phyloP scores from a whole-genome alignment of 306 rosid species.

The Prunus persica region DNA sequence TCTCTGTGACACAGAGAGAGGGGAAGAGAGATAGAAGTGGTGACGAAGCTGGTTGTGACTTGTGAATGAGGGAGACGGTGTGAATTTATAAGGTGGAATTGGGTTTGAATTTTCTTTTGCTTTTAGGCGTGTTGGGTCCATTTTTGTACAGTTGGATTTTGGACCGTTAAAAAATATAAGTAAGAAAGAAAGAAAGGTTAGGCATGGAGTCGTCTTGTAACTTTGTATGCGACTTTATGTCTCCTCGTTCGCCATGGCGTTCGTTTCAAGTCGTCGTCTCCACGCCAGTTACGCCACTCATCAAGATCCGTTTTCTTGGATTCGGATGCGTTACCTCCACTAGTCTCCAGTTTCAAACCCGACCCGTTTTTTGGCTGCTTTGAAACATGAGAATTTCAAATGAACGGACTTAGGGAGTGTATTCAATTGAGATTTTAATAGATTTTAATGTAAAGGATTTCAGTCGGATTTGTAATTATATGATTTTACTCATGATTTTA shows the following conservation, averaged over 20 bases:
- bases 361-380: slow-evolving; percentile 1
- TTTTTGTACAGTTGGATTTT: neutral
- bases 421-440: too few relatives aligned
- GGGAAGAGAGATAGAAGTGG: neutral
- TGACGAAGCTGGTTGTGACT: neutral
- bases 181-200: neutral
- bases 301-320: neutral
- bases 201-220: neutral
- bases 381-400: neutral
- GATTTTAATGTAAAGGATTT: too few relatives aligned
- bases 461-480: too few relatives aligned
- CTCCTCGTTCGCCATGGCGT: neutral
- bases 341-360: neutral
- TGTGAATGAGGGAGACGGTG: neutral
- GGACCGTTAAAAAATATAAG: slow-evolving; percentile 8
- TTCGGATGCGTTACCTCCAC: neutral
- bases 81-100: neutral
- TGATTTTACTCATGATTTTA: too few relatives aligned
- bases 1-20: neutral
- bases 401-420: neutral
- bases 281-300: slow-evolving; percentile 48
- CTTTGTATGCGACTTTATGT: slow-evolving; percentile 10
- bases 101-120: neutral
- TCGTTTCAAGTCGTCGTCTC: neutral
- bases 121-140: neutral